phyloP scores from a whole-genome alignment of 2,329 filamentous ascomycete species.

The Ophiostoma ulmi region DNA sequence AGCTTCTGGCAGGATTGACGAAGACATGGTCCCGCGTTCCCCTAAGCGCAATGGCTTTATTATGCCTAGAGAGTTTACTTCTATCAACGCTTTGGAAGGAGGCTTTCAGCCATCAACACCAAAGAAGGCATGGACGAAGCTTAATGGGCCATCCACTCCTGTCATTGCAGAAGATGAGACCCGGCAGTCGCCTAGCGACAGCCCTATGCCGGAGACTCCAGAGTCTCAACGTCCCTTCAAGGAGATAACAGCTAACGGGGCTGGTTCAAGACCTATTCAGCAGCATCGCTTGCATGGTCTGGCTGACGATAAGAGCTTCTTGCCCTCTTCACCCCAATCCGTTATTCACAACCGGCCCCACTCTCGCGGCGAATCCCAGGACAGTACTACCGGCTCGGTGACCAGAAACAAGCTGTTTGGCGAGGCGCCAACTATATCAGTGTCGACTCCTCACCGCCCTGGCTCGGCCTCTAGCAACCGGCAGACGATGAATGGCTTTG shows the following conservation, averaged over 20 bases:
- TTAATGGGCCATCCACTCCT: constrained; percentile 37
- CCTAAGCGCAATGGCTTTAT: constrained; percentile 54
- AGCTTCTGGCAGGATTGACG: constrained; percentile 29
- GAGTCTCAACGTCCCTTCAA: constrained; percentile 55
- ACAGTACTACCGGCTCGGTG: constrained; percentile 45
- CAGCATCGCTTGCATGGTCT: background rate
- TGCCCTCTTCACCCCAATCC: background rate
- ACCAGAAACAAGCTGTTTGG: constrained; percentile 40
- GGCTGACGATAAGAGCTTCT: constrained; percentile 4
- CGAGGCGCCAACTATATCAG: constrained; percentile 60
- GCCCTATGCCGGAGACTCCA: constrained; percentile 43
- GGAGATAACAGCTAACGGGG: constrained; percentile 57
- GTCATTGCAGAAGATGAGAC: constrained; percentile 63
- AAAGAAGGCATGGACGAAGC: constrained; percentile 41
- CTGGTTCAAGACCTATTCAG: constrained; percentile 27
- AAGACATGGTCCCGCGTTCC: constrained; percentile 35
- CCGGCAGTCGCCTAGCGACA: constrained; percentile 46
- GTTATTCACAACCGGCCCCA: constrained; percentile 28
- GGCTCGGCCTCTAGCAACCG: constrained; percentile 49
- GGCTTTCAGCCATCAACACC: constrained; percentile 37
- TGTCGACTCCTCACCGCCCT: constrained; percentile 34
- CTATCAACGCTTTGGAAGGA: constrained; percentile 1
- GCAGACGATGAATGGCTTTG: constrained; percentile 33
- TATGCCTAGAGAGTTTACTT: constrained; percentile 44
- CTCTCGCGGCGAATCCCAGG: constrained; percentile 41